These are phyloP conservation scores for Aspergillus fumigatus DNA, from an alignment of 2,329 filamentous ascomycete species.

Conservation along the genomic window DNA sequence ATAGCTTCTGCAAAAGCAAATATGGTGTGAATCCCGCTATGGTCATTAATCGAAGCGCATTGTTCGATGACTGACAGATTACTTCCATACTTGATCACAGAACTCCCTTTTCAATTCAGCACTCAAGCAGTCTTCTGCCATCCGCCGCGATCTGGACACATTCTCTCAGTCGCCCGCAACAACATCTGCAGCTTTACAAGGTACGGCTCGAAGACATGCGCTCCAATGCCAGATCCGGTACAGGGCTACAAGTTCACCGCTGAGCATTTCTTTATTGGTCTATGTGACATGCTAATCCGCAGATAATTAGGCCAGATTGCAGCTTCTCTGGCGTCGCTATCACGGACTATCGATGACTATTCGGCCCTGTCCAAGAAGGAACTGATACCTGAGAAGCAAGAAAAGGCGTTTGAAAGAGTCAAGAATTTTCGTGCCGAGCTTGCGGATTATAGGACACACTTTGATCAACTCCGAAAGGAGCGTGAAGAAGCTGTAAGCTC, in stretches of 20 bases:
- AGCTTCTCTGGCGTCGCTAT: constrained; percentile 75
- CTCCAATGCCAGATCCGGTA: background rate
- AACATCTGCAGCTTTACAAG: constrained; percentile 60
- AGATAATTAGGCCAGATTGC: constrained; percentile 61
- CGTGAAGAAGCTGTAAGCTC: constrained; percentile 64
- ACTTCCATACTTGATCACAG: constrained; percentile 38
- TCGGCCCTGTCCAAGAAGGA: constrained; percentile 79
- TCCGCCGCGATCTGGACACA: constrained; percentile 69
- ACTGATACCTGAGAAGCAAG: constrained; percentile 82
- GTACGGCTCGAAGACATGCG: constrained; percentile 22
- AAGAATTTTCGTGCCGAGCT: constrained; percentile 82
- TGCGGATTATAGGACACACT: constrained; percentile 69
- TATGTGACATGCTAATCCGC: constrained; percentile 24
- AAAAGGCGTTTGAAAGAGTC: constrained; percentile 81
- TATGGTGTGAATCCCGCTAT: constrained; percentile 13
- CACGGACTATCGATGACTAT: constrained; percentile 91
- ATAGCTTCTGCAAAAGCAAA: constrained; percentile 1
- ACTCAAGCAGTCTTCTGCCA: constrained; percentile 74
- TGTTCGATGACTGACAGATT: background rate
- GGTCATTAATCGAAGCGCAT: background rate
- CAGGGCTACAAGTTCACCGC: background rate
- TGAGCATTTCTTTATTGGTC: background rate
- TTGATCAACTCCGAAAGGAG: constrained; percentile 71
- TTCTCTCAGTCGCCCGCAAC: constrained; percentile 58
- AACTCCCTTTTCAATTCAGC: constrained; percentile 83